Percentiles rank a stretch among this genome's conserved stretches.
Evolutionary conservation across 1,284 basidiomycete species (phyloP).

Genomic region (Porogramme epimiltina): DNA sequence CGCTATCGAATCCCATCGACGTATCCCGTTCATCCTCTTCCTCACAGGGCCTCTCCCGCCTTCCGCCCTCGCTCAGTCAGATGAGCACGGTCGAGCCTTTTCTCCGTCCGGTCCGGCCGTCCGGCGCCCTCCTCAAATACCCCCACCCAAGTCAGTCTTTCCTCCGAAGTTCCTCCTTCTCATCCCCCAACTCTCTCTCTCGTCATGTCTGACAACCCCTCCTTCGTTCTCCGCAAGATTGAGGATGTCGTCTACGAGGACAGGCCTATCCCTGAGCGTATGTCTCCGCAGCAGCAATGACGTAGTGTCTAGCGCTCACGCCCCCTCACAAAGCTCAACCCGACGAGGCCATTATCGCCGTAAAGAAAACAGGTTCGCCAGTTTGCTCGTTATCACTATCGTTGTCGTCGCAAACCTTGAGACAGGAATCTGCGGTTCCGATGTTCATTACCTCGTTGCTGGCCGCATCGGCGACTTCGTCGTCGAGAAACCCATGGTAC

Average conservation of each 20-base stretch:
- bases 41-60: not conserved
- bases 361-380: slow-evolving; percentile 84
- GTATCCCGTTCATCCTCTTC: slow-evolving; percentile 9
- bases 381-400: not conserved
- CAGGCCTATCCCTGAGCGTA: slow-evolving; percentile 77
- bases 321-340: slow-evolving; percentile 51
- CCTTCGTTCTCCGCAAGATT: slow-evolving; percentile 77
- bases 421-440: slow-evolving; percentile 86
- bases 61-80: slow-evolving; percentile 12
- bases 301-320: slow-evolving; percentile 5
- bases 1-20: slow-evolving; percentile 17
- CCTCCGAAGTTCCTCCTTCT: slow-evolving; percentile 12
- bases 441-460: slow-evolving; percentile 81
- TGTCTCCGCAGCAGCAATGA: slow-evolving; percentile 20
- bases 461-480: slow-evolving; percentile 82
- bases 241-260: slow-evolving; percentile 78
- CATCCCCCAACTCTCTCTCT: not conserved
- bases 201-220: slow-evolving; percentile 73
- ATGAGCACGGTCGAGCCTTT: slow-evolving; percentile 19
- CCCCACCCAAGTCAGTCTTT: slow-evolving; percentile 1
- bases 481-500: slow-evolving; percentile 77
- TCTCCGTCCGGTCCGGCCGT: slow-evolving; percentile 22
- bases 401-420: slow-evolving; percentile 9
- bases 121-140: slow-evolving; percentile 21
- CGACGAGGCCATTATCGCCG: slow-evolving; percentile 85